phyloP scores from a whole-genome alignment of 352 stramenopile genomes.

The Pythium monospermum region DNA sequence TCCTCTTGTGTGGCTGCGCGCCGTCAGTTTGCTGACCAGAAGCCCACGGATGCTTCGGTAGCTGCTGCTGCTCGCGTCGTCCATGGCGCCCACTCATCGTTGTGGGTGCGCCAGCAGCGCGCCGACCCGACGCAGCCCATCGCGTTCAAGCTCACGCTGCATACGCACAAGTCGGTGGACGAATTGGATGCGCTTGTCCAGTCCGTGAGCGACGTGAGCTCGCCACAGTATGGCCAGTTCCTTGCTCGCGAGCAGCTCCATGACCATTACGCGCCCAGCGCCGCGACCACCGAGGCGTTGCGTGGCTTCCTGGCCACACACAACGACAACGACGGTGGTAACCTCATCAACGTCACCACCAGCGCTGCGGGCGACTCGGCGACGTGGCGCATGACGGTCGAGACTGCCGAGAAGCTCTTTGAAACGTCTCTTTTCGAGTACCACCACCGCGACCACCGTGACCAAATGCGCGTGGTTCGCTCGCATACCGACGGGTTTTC shows the following conservation, averaged over 20 bases:
- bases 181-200: slow-evolving; percentile 37
- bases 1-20: neutral
- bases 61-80: slow-evolving; percentile 1
- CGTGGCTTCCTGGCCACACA: slow-evolving; percentile 14
- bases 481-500: slow-evolving; percentile 27
- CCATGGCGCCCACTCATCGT: slow-evolving; percentile 6
- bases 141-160: slow-evolving; percentile 36
- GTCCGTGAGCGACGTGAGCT: slow-evolving; percentile 41
- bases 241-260: slow-evolving; percentile 26
- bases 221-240: slow-evolving; percentile 47
- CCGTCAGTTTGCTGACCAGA: neutral
- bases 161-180: slow-evolving; percentile 21
- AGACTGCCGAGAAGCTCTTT: slow-evolving; percentile 46
- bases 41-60: too few relatives aligned
- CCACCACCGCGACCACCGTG: slow-evolving; percentile 20
- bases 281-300: slow-evolving; percentile 17
- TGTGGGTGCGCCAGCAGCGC: slow-evolving; percentile 19
- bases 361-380: slow-evolving; percentile 41
- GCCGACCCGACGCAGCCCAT: slow-evolving; percentile 21
- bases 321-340: slow-evolving; percentile 6
- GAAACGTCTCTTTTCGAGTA: slow-evolving; percentile 51
- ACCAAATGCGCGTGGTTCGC: slow-evolving; percentile 36
- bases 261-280: slow-evolving; percentile 34
- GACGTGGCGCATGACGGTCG: slow-evolving; percentile 34
- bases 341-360: slow-evolving; percentile 11